Evolutionary conservation across 1,139 yeast species (phyloP), one percentile per base, ranked within the genome.

Genomic region (Debaryomyces udenii): DNA sequence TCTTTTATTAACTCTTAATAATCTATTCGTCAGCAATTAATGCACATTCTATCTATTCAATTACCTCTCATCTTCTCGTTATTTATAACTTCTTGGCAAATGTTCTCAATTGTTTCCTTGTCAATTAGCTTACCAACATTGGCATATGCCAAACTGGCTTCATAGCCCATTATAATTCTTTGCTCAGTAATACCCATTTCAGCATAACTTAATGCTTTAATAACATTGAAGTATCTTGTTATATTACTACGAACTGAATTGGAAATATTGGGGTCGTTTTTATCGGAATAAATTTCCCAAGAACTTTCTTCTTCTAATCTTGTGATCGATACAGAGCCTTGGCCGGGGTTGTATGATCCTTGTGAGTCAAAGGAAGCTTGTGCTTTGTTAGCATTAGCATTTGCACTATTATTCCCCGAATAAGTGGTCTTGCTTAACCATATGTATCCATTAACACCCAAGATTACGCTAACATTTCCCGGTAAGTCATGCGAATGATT

Each of bases 391-490:
- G 63, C 52, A 27, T 50, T 46, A 20, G 51, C 42, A 38, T 46
- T 42, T 23, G 39, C 38, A 28, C 33, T 35, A 6, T 39, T 26
- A 10, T 39, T 60, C 24, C 63, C 55, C 22, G 64, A 63, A 22
- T 45, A 20, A 13, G 64, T 66, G 2, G 96, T 84, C 58, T 89
- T 89, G 57, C 88, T 81, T 38, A 94, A 68, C 99, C 99, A 94
- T 41, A 93, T 77, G 57, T 79, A 93, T 3, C 99, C 99, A 61
- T 94, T 94, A 9, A 91, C 95, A 18, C 99, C 99, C 34, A 94
- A 68, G 39, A 93, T 89, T 30, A 86, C 78, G 52, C 93, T 90
- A 16, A 93, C 91, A 53, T 86, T 89, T 10, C 97, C 98, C 0
- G 97, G 96, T 16, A 94, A 73, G 46, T 81, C 80, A 62, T 87